A percentile compares a stretch with the other conserved stretches of the same genome.
These are phyloP conservation scores for Setomelanomma holmii DNA, from an alignment of 2,329 filamentous ascomycete species.

Conservation along the genomic window DNA sequence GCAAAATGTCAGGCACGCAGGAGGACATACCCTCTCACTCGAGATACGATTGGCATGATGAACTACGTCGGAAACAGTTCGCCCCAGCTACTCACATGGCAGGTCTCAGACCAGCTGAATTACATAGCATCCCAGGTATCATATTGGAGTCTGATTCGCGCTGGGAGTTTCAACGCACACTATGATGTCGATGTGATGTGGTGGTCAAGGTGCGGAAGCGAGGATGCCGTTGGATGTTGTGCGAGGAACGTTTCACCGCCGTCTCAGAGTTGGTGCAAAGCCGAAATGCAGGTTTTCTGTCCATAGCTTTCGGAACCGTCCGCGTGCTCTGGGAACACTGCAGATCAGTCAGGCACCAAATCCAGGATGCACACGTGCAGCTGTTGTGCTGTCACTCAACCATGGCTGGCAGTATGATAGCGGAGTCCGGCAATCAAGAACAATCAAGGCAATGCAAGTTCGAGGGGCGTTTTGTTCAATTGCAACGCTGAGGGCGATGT, in stretches of 20 bases:
- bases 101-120: constrained; percentile 17
- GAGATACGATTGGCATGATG: constrained; percentile 6
- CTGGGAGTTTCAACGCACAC: constrained; percentile 8
- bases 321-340: constrained; percentile 12
- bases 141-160: constrained; percentile 16
- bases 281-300: constrained; percentile 8
- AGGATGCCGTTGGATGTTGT: constrained; percentile 23
- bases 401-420: neutral
- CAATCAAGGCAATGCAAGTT: constrained; percentile 4
- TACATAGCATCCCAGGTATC: constrained; percentile 12
- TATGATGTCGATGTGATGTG: constrained; percentile 23
- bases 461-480: neutral
- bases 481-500: neutral
- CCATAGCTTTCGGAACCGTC: no score
- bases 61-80: constrained; percentile 15
- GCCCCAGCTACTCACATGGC: constrained; percentile 14
- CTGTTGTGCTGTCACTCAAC: constrained; percentile 2
- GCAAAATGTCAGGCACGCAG: constrained; percentile 5
- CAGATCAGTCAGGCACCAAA: constrained; percentile 3
- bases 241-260: constrained; percentile 38
- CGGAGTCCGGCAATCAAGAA: constrained; percentile 1
- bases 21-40: constrained; percentile 1
- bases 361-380: constrained; percentile 12
- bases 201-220: constrained; percentile 21
- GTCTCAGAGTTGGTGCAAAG: constrained; percentile 31